These are phyloP conservation scores for Halteria grandinella DNA, from an alignment of 73 alveolate genomes.

Conservation along the genomic window DNA sequence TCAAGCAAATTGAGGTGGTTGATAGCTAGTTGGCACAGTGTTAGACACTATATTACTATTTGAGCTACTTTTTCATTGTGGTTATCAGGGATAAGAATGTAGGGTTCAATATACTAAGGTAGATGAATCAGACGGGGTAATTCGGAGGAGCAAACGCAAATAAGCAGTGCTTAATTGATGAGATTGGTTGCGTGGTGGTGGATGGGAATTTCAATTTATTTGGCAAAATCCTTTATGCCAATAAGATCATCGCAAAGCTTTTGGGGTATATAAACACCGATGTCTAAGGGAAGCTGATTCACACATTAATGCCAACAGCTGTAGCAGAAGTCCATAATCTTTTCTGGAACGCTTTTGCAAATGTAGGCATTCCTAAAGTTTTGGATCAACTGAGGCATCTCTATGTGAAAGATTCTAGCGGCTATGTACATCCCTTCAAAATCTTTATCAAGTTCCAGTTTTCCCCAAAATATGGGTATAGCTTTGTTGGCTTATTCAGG, in stretches of 20 bases:
- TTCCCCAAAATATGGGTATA: slow-evolving; percentile 28
- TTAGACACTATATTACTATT: slow-evolving; percentile 17
- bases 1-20: not conserved
- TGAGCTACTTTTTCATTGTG: not conserved
- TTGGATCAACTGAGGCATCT: slow-evolving; percentile 13
- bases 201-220: slow-evolving; percentile 39
- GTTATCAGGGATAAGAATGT: slow-evolving; percentile 18
- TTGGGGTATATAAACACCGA: slow-evolving; percentile 11
- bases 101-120: slow-evolving; percentile 1
- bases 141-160: not conserved
- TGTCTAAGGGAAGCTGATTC: not conserved
- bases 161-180: slow-evolving; percentile 9
- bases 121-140: slow-evolving; percentile 7
- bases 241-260: slow-evolving; percentile 15
- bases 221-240: slow-evolving; percentile 30
- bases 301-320: slow-evolving; percentile 16
- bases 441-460: slow-evolving; percentile 30
- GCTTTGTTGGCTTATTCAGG: slow-evolving; percentile 16
- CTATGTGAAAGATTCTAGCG: slow-evolving; percentile 37
- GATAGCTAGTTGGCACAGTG: slow-evolving; percentile 19
- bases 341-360: slow-evolving; percentile 27
- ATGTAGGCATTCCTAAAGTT: slow-evolving; percentile 17
- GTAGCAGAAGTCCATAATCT: slow-evolving; percentile 34
- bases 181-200: slow-evolving; percentile 15
- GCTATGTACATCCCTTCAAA: slow-evolving; percentile 30